Base-by-base conservation (phyloP, 768 basidiomycete species). In the Cubamyces sp. region DNA sequence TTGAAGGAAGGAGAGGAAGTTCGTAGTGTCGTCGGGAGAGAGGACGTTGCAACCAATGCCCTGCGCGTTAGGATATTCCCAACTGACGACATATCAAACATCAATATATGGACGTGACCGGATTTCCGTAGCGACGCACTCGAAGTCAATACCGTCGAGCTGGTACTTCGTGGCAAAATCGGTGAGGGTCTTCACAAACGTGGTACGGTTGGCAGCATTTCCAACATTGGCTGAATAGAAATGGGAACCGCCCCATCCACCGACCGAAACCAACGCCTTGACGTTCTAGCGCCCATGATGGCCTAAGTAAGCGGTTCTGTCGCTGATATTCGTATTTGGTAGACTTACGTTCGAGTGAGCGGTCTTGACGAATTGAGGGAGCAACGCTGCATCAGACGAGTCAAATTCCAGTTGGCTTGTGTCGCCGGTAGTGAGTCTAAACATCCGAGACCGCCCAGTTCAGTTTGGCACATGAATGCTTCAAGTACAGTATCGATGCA, bases 41-140 rank as follows among this genome's bases (percentile, higher is more conserved):
- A 86, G 73, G 6, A 72, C 73, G 75, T 96, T 96, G 70, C 91
- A 91, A 7, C 82, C 81, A 19, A 90, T 81, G 16, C 92, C 93
- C 47, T 76, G 77, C 12, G 75, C 75, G 41, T 80, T 84, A 40
- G 94, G 94, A 71, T 92, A 96, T 73, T 95, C 94, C 93, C 92
- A 94, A 70, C 91, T 91, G 62, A 48, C 7, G 64, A 39, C 30
- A 26, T 2, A 14, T 60, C 34, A 39, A 46, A 46, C 60, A 45
- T 2, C 15, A 34, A 28, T 12, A 1, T 48, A 0, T 19, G 26
- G 14, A 30, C 11, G 3, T 14, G 19, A 43, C 42, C 16, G 18
- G 8, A 30, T 9, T 30, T 5, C 4, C 34, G 48, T 16, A 1
- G 16, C 40, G 5, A 76, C 85, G 42, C 69, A 87, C 87, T 88